phyloP scores from a whole-genome alignment of 78 protist genomes.

The Chrysochromulina tobinii region DNA sequence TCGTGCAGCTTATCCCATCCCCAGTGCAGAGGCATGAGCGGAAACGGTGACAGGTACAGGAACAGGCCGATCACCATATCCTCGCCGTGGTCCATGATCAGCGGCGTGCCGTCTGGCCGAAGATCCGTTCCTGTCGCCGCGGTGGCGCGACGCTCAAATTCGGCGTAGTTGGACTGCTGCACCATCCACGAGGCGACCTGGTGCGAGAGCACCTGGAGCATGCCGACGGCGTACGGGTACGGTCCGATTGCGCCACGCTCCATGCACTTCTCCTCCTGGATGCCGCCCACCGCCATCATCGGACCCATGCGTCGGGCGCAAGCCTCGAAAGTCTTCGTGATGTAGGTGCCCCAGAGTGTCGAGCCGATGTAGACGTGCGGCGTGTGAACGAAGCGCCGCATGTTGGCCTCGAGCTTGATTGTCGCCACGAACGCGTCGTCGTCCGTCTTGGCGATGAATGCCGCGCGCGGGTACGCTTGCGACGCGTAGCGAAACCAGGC shows the following conservation, averaged over 20 bases:
- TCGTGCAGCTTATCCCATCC: conserved; percentile 15
- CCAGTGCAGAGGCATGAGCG: background rate
- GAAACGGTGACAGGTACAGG: background rate
- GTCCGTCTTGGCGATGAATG: conserved; percentile 8
- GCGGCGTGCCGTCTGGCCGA: background rate
- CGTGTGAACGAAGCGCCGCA: background rate
- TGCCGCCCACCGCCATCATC: background rate
- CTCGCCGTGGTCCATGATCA: background rate
- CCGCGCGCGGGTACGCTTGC: background rate
- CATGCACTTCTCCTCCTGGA: background rate
- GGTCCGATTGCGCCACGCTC: background rate
- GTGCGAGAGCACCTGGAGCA: background rate
- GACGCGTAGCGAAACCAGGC: background rate
- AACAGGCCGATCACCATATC: background rate
- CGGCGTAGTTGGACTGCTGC: background rate
- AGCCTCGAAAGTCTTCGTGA: background rate
- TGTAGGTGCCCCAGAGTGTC: conserved; percentile 1
- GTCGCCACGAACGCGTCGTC: conserved; percentile 5
- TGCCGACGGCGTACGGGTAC: conserved; percentile 6
- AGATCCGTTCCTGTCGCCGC: background rate
- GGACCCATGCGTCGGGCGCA: conserved; percentile 7
- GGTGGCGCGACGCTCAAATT: background rate
- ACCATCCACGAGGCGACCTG: background rate
- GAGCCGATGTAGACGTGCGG: background rate
- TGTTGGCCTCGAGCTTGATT: background rate